These are phyloP conservation scores for Wickerhamomyces sp. DNA, from an alignment of 1,139 yeast species.

Conservation along the genomic window DNA sequence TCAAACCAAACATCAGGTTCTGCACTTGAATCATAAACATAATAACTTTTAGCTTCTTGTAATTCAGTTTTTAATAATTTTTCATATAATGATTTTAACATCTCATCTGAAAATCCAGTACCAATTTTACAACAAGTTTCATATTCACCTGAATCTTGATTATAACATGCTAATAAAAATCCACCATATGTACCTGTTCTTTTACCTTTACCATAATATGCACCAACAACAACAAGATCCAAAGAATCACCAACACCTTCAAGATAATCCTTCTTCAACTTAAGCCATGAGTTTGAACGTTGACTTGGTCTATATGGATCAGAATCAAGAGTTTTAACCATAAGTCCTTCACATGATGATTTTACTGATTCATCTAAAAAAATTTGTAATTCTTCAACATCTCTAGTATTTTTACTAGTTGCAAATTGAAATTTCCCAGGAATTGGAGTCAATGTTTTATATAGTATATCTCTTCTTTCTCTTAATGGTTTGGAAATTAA, in stretches of 20 bases:
- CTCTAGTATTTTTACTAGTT: slow-evolving; percentile 63
- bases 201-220: slow-evolving; percentile 90
- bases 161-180: slow-evolving; percentile 82
- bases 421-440: slow-evolving; percentile 85
- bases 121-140: slow-evolving; percentile 97
- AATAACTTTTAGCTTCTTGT: slow-evolving; percentile 61
- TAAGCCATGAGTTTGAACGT: slow-evolving; percentile 92
- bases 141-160: slow-evolving; percentile 83
- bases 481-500: slow-evolving; percentile 61
- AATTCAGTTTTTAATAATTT: slow-evolving; percentile 67
- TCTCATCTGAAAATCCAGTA: slow-evolving; percentile 92
- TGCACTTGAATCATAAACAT: slow-evolving; percentile 65
- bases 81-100: slow-evolving; percentile 54
- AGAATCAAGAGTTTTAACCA: slow-evolving; percentile 89
- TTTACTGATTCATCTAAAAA: slow-evolving; percentile 87
- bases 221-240: slow-evolving; percentile 92
- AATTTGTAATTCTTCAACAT: slow-evolving; percentile 73
- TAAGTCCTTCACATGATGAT: slow-evolving; percentile 91
- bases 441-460: slow-evolving; percentile 51
- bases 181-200: slow-evolving; percentile 96
- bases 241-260: slow-evolving; percentile 95
- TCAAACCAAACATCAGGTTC: slow-evolving; percentile 96
- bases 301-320: slow-evolving; percentile 91
- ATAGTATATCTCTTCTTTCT: slow-evolving; percentile 63
- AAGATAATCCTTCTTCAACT: slow-evolving; percentile 87